phyloP scores from a whole-genome alignment of 164 flowering plant genomes.

The Umbilicus rupestris region DNA sequence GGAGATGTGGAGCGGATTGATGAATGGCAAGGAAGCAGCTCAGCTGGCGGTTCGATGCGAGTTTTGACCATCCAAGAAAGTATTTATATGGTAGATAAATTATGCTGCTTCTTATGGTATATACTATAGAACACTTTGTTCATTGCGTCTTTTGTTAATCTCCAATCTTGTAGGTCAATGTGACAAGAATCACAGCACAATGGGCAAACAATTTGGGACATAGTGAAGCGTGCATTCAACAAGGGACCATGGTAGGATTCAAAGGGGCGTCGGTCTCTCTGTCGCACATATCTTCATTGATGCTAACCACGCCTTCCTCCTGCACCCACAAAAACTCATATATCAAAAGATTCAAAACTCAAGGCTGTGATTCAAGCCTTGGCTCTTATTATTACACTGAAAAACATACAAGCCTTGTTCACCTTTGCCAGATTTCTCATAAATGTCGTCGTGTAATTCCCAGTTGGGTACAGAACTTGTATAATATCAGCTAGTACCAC shows the following conservation, averaged over 20 bases:
- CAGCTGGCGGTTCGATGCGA: too few species aligned
- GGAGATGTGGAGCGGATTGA: too few species aligned
- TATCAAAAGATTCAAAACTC: neutral
- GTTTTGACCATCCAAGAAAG: too few species aligned
- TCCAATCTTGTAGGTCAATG: too few species aligned
- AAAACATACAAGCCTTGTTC: neutral
- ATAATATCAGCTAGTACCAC: constrained; percentile 74
- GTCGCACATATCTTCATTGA: constrained; percentile 50
- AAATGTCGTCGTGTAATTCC: constrained; percentile 62
- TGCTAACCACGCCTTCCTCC: constrained; percentile 54
- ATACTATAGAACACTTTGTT: too few species aligned
- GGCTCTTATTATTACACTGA: neutral
- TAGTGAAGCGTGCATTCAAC: constrained; percentile 13
- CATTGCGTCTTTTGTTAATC: too few species aligned
- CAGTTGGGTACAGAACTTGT: constrained; percentile 72
- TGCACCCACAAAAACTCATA: neutral
- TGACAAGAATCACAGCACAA: too few species aligned
- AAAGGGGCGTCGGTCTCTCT: constrained; percentile 46
- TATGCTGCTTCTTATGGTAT: too few species aligned
- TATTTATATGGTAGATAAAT: too few species aligned
- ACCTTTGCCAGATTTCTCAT: constrained; percentile 89
- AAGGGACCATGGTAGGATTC: constrained; percentile 55
- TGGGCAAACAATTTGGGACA: neutral
- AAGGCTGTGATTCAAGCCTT: neutral
- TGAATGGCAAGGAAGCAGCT: too few species aligned